Base-by-base conservation (phyloP, 768 basidiomycete species). In the Suillus clintonianus region DNA sequence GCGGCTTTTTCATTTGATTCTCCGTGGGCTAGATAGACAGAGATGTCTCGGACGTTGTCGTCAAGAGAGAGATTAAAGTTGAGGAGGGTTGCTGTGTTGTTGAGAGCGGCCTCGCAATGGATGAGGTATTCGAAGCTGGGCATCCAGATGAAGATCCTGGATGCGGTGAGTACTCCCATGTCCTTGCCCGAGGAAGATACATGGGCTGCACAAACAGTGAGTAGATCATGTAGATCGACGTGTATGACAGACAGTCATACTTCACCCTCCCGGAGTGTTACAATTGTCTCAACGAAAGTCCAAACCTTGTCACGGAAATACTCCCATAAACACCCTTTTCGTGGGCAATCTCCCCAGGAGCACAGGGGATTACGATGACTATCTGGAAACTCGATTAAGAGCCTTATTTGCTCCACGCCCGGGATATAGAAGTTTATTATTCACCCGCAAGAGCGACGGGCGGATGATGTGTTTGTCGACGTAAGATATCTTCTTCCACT, bases 401-500 rank as follows among this genome's bases (percentile, higher is more conserved):
- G 87, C 88, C 47, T 79, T 97, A 53, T 99, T 99, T 76, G 82
- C 85, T 32, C 81, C 81, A 34, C 89, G 89, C 53, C 84, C 86
- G 4, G 97, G 97, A 2, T 99, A 89, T 78, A 90, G 94, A 63
- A 91, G 95, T 69, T 84, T 99, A 67, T 94, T 90, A 71, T 99
- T 95, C 82, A 83, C 95, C 57, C 95, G 96, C 72, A 99, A 99
- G 81, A 93, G 87, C 73, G 96, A 96, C 70, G 96, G 97, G 1
- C 96, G 51, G 10, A 53, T 97, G 11, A 99, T 99, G 96, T 99
- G 97, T 77, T 99, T 75, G 95, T 99, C 50, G 97, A 99, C 87
- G 94, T 95, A 71, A 30, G 74, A 67, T 71, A 67, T 34, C 60
- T 7, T 55, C 6, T 61, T 54, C 53, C 43, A 55, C 5, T 42